Base-by-base conservation (phyloP, 2,329 filamentous ascomycete species). In the Xylariales sp. region DNA sequence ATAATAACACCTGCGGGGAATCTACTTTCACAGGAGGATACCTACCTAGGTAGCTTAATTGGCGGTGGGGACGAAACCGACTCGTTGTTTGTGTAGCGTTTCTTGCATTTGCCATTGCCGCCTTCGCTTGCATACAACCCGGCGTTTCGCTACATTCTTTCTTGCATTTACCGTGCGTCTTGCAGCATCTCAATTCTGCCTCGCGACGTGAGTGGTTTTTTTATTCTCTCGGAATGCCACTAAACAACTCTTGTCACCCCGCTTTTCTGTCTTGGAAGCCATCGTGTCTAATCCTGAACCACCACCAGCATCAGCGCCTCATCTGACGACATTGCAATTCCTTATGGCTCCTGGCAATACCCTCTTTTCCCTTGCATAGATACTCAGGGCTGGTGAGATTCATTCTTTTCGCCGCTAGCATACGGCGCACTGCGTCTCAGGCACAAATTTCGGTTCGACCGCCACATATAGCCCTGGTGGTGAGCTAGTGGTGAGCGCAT, bases 401-500 rank as follows among this genome's bases (percentile, higher is more conserved):
- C 18, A 49, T 57, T 49, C 39, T n/a, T 39, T 36, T 14, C 45
- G 46, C 46, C 48, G 28, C n/a, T 46, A 55, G 60, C 53, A 49
- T 60, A 62, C 53, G 46, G 43, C 41, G 36, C 67, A 68, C 57
- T 60, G 39, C 63, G 64, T 71, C 16, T 71, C 68, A 69, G 69
- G 74, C 69, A 78, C 77, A 73, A 75, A 64, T 75, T 76, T 67
- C 61, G 18, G 60, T 30, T 36, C 36, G 46, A 10, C 46, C 32
- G 32, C 39, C 12, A 46, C 23, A 23, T 16, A 48, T 57, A 39
- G 55, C 58, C 70, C 74, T 64, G 62, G 86, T 85, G 82, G 85
- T 81, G 79, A 82, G 80, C 69, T 23, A 23, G 86, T 85, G 82
- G 85, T 81, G 79, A 82, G 80, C 69, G 84, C 87, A 73, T 90